Evolutionary conservation across 1,139 yeast species (phyloP), one percentile per base, ranked within the genome.

Genomic region (Pichia sp.): DNA sequence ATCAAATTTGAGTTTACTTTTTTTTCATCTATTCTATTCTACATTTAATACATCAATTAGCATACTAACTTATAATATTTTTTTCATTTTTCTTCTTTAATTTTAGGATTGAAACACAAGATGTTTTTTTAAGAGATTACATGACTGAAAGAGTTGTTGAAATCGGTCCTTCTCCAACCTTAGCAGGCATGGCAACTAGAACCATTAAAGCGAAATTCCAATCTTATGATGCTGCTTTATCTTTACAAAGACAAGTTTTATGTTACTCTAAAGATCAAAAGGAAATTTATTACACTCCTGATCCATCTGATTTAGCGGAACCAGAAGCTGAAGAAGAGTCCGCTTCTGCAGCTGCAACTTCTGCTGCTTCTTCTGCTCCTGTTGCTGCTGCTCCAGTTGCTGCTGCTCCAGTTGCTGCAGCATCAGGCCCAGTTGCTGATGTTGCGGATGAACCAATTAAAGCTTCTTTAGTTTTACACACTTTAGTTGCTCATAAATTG

Each of bases 111-210:
- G 98, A 92, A 68, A 92, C 98, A 51, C 98, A 92, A 70, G 98
- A 92, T 74, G 97, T 90, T 49, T 86, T 92, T 65, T 80, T 92
- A 65, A 85, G 87, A 65, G 94, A 89, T 58, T 86, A 80, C 77
- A 89, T 90, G 68, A 86, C 97, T 52, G 98, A 92, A 71, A 78
- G 98, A 62, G 90, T 92, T 52, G 96, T 92, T 55, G 99, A 92
- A 70, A 87, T 92, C 54, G 99, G 99, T 46, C 99, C 99, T 52
- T 89, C 97, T 42, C 98, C 99, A 50, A 92, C 98, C 35, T 77
- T 92, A 64, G 92, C 97, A 34, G 97, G 97, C 55, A 92, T 92
- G 99, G 97, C 98, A 51, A 80, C 87, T 57, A 82, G 97, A 71
- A 92, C 99, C 52, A 79, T 92, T 66, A 90, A 89, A 71, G 87